Conservation (phyloP, 768 basidiomycete species). For the Amanita muscaria region DNA sequence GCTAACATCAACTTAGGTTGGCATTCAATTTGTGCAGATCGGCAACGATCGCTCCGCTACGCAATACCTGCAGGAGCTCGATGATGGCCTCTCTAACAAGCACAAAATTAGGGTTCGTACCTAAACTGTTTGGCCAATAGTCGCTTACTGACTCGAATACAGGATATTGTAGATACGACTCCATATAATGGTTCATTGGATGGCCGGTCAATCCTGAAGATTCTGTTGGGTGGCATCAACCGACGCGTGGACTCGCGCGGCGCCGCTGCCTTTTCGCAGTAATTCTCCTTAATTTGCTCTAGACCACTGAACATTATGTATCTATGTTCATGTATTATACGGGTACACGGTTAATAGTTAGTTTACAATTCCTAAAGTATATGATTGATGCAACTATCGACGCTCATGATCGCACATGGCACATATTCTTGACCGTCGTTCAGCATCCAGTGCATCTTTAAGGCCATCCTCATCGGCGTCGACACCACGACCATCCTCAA, state of each 20-base stretch:
- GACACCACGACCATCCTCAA: conserved; percentile 25
- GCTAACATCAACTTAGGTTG: conserved; percentile 31
- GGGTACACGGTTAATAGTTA: too few species aligned
- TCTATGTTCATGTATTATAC: not conserved
- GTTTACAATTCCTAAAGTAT: too few species aligned
- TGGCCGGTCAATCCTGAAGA: conserved; percentile 47
- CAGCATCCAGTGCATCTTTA: conserved; percentile 38
- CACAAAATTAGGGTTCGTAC: conserved; percentile 34
- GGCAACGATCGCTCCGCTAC: conserved; percentile 35
- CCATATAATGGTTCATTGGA: conserved; percentile 37
- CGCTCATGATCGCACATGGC: not conserved
- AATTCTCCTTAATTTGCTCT: not conserved
- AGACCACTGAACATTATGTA: not conserved
- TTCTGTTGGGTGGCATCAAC: conserved; percentile 60
- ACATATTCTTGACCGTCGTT: conserved; percentile 6
- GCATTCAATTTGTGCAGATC: conserved; percentile 69
- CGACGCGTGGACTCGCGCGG: conserved; percentile 23
- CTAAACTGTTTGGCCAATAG: not conserved
- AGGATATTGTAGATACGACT: conserved; percentile 71
- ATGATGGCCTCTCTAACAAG: conserved; percentile 39
- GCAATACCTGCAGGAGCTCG: conserved; percentile 43
- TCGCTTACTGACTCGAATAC: not conserved
- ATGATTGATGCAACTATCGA: not conserved
- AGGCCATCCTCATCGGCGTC: conserved; percentile 38
- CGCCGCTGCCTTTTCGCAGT: not conserved